phyloP scores from a whole-genome alignment of 2,329 filamentous ascomycete species.

The Paracoccidioides lutzii region DNA sequence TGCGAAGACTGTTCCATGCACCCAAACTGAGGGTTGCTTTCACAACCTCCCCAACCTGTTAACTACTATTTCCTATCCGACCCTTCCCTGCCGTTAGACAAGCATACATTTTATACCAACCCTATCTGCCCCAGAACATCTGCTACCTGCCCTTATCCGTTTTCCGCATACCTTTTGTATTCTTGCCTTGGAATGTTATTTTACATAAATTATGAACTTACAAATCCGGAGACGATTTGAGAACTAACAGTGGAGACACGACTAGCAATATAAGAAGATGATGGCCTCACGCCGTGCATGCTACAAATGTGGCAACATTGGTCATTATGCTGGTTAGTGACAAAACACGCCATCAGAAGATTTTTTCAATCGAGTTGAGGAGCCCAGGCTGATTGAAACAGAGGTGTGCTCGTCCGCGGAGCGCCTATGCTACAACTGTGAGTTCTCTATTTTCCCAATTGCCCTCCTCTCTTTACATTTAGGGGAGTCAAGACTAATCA shows the following conservation, averaged over 20 bases:
- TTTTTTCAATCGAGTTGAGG: conserved; percentile 39
- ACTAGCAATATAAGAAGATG: conserved; percentile 37
- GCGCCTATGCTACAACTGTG: conserved; percentile 99
- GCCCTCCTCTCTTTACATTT: neutral
- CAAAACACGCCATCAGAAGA: conserved; percentile 7
- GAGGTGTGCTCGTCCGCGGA: conserved; percentile 97
- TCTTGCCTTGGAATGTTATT: neutral
- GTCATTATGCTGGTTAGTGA: conserved; percentile 46
- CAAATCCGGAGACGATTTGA: neutral
- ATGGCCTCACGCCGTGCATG: conserved; percentile 73
- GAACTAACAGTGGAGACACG: neutral
- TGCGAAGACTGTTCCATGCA: neutral
- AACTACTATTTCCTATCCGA: neutral
- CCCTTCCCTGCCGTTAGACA: neutral
- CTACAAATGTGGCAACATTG: conserved; percentile 68
- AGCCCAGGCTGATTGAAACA: conserved; percentile 44
- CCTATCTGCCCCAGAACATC: neutral
- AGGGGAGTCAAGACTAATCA: conserved; percentile 1
- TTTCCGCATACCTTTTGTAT: neutral
- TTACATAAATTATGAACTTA: neutral
- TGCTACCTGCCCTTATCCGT: neutral
- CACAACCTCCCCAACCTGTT: neutral
- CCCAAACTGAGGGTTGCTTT: neutral
- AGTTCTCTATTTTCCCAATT: conserved; percentile 24
- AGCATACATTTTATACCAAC: neutral